Base-by-base conservation (phyloP, 1,284 basidiomycete genomes). In the Boletus semigastroideus region DNA sequence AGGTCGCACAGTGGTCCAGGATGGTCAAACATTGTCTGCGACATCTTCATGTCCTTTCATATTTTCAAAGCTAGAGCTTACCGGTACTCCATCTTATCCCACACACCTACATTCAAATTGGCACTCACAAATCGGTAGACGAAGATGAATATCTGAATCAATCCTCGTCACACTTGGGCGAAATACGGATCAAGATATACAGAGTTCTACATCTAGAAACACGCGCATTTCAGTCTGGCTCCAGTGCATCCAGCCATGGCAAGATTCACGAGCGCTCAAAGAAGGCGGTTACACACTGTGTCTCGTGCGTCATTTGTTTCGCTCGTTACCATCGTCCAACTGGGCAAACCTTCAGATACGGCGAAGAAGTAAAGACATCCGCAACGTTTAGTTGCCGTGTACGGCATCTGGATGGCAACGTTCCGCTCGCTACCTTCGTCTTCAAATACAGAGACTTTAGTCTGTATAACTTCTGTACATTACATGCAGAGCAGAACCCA, bases 221-320 rank as follows among this genome's bases (percentile, higher is more conserved):
- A 13, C 0, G 0, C 12, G 0, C 34, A 38, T 37, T 30, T 33
- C 9, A 6, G 14, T 8, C 33, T 20, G 4, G 3, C 9, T 12
- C 6, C 10, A 12, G n/a, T 11, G 30, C 19, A n/a, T 10, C 37
- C 2, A 42, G 33, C 27, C 60, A 48, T 51, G 58, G 43, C 31
- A 69, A 68, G 40, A 47, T 74, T 17, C 72, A 75, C 33, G 73
- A 74, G 38, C 65, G 64, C 14, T 62, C 67, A 13, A 74, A 75
- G 55, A 74, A 74, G 51, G 72, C 63, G 10, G 59, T 70, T 4
- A 62, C 66, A 2, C 72, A 75, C 28, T 64, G 67, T 42, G 58
- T 73, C 31, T 66, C 62, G 71, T 73, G 38, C 45, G 71, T 59
- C 42, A 49, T 17, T n/a, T 8, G 8, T 7, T 20, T 17, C 16